phyloP scores from a whole-genome alignment of 768 basidiomycete genomes.

The Phlegmacium glaucopus region DNA sequence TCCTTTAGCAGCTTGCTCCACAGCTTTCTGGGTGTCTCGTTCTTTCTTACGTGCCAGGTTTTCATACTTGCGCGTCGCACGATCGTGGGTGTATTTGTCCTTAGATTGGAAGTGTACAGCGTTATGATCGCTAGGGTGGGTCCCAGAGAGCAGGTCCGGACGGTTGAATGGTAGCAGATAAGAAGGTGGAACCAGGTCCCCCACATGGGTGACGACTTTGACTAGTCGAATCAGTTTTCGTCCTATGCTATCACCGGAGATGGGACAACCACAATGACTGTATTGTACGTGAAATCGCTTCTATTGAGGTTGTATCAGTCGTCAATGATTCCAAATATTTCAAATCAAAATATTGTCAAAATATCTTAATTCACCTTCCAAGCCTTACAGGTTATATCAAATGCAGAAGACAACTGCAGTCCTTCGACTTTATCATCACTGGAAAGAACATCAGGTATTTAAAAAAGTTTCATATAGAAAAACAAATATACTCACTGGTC shows the following conservation, averaged over 20 bases:
- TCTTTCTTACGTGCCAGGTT: constrained; percentile 6
- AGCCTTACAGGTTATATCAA: constrained; percentile 20
- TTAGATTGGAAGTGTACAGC: constrained; percentile 33
- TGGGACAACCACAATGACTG: constrained; percentile 55
- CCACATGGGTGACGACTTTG: too few relatives aligned
- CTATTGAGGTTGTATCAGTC: constrained; percentile 13
- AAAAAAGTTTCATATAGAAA: not conserved
- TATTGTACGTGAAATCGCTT: constrained; percentile 49
- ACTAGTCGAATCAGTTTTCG: constrained; percentile 35
- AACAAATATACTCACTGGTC: constrained; percentile 44
- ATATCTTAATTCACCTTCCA: constrained; percentile 16
- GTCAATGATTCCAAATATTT: constrained; percentile 1
- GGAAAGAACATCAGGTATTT: constrained; percentile 26
- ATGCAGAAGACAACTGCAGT: constrained; percentile 15
- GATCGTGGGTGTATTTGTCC: constrained; percentile 1
- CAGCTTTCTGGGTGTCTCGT: constrained; percentile 3
- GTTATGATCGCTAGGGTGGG: constrained; percentile 57
- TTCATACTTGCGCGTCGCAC: constrained; percentile 5
- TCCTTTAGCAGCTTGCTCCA: too few relatives aligned
- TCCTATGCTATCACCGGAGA: constrained; percentile 40
- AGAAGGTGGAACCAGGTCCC: constrained; percentile 18
- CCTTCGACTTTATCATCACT: constrained; percentile 26
- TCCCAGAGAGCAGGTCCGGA: constrained; percentile 40
- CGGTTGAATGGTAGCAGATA: constrained; percentile 30
- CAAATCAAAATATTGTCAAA: not conserved